Conservation (phyloP, 2,329 filamentous ascomycete genomes). For the Sporothrix variecibatus region DNA sequence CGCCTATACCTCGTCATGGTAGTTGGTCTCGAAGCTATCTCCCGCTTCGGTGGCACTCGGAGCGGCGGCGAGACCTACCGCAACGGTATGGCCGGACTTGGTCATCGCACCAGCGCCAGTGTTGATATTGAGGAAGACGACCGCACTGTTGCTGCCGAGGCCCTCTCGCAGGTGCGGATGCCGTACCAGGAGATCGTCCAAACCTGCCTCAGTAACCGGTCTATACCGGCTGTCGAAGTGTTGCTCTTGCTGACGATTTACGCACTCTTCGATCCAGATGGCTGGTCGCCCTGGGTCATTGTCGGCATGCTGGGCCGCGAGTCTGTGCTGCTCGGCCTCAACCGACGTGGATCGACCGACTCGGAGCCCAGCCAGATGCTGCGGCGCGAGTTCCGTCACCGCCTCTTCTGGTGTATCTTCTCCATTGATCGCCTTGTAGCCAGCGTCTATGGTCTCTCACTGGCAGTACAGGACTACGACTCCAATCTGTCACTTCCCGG, state of each 20-base stretch:
- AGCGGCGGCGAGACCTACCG: conserved; percentile 3
- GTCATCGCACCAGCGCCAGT: not conserved
- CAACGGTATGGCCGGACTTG: not conserved
- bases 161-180: conserved; percentile 40
- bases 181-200: conserved; percentile 46
- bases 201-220: conserved; percentile 42
- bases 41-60: conserved; percentile 37
- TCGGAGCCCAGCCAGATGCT: conserved; percentile 32
- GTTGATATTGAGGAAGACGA: conserved; percentile 12
- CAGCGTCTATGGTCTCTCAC: conserved; percentile 44
- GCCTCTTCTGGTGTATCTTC: conserved; percentile 49
- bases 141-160: not conserved
- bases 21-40: conserved; percentile 48
- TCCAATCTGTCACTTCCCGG: conserved; percentile 46
- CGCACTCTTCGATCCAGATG: conserved; percentile 46
- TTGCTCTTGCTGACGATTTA: conserved; percentile 47
- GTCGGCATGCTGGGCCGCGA: conserved; percentile 45
- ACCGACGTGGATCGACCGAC: conserved; percentile 38
- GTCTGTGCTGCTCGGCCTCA: conserved; percentile 44
- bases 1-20: conserved; percentile 48
- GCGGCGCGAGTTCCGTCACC: conserved; percentile 38
- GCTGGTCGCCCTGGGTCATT: conserved; percentile 45
- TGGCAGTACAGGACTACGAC: conserved; percentile 43
- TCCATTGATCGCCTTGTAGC: conserved; percentile 49
- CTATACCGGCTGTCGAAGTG: conserved; percentile 44